Percentiles rank a stretch among this genome's conserved stretches.
phyloP scores from a whole-genome alignment of 305 asterid genomes.

The Rubia balearica region DNA sequence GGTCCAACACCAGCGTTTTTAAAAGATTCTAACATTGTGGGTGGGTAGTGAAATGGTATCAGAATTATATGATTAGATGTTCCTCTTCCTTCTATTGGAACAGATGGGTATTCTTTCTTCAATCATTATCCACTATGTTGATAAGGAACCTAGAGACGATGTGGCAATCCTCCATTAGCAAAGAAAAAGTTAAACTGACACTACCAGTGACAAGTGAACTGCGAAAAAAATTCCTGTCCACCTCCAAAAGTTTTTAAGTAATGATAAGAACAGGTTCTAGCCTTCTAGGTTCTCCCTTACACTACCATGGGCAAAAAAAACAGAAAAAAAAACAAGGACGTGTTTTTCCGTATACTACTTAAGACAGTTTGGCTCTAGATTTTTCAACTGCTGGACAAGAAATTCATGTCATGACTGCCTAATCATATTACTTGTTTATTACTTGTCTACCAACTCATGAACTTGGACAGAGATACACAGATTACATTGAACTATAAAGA shows the following conservation, averaged over 20 bases:
- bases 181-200: conserved; percentile 15
- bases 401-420: not conserved
- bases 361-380: not conserved
- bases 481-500: no score
- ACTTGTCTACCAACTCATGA: not conserved
- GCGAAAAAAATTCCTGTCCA: conserved; percentile 22
- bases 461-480: not conserved
- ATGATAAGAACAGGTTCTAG: conserved; percentile 3
- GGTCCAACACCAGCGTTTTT: conserved; percentile 33
- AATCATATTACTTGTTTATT: conserved; percentile 1
- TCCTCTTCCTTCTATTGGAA: conserved; percentile 23
- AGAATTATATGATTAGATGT: conserved; percentile 29
- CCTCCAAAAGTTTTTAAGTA: conserved; percentile 15
- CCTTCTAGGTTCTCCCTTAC: conserved; percentile 5
- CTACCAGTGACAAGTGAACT: conserved; percentile 22
- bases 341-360: not conserved
- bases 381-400: not conserved
- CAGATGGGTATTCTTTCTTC: conserved; percentile 30
- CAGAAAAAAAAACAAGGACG: no score
- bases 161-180: conserved; percentile 15
- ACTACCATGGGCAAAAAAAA: not conserved
- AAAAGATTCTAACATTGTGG: conserved; percentile 23
- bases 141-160: conserved; percentile 46
- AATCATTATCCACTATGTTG: conserved; percentile 33
- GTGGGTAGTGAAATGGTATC: conserved; percentile 26